Percentiles rank a stretch among this genome's conserved stretches.
phyloP scores from a whole-genome alignment of 148 eudicot genomes.

The Cornus kousa region DNA sequence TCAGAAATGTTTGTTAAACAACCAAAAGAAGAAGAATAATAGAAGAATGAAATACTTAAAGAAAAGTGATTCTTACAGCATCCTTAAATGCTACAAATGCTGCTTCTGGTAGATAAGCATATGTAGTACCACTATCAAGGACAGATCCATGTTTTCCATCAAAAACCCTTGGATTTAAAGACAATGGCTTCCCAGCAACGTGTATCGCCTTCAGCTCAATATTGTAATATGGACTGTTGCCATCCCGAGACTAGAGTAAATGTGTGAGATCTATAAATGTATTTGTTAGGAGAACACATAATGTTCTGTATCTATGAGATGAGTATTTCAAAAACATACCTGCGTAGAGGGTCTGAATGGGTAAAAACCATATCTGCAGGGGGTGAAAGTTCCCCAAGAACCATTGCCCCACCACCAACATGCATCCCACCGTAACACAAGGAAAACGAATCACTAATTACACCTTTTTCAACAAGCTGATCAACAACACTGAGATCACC shows the following conservation, averaged over 20 bases:
- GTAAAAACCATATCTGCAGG: constrained; percentile 79
- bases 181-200: constrained; percentile 78
- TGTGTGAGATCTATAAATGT: constrained; percentile 81
- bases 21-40: neutral
- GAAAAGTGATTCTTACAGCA: constrained; percentile 62
- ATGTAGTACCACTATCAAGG: constrained; percentile 91
- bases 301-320: constrained; percentile 16
- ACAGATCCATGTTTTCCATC: constrained; percentile 89
- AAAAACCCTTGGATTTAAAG: constrained; percentile 57
- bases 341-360: constrained; percentile 79
- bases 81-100: constrained; percentile 74
- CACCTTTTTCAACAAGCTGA: constrained; percentile 82
- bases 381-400: constrained; percentile 78
- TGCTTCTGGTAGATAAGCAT: constrained; percentile 86
- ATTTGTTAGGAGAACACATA: constrained; percentile 37
- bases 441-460: constrained; percentile 81
- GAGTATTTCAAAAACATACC: constrained; percentile 51
- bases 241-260: constrained; percentile 96
- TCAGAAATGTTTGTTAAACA: neutral
- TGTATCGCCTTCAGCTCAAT: constrained; percentile 86
- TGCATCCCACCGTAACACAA: constrained; percentile 96
- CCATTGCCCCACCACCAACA: constrained; percentile 95
- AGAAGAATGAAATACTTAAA: neutral
- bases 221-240: constrained; percentile 97
- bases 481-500: constrained; percentile 92